A percentile compares a stretch with the other conserved stretches of the same genome.
These are phyloP conservation scores for Fusarium neocosmosporiellum DNA, from an alignment of 2,329 filamentous ascomycete species.

Conservation along the genomic window DNA sequence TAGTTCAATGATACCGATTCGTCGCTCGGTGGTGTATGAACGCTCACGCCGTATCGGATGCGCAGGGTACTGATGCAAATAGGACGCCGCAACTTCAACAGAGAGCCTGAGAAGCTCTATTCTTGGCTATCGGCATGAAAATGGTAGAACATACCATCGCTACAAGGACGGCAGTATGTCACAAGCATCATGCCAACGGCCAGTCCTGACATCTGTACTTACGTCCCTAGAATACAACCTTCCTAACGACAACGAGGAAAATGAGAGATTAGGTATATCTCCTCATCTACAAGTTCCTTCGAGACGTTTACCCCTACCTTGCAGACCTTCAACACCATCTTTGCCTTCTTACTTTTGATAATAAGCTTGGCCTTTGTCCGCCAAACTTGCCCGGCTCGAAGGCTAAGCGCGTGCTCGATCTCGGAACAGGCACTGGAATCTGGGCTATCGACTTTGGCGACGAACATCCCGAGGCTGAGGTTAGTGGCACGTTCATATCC, in stretches of 20 bases:
- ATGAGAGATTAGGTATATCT: neutral
- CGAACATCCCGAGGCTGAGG: conserved; percentile 21
- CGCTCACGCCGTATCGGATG: too few species aligned
- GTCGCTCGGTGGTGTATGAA: neutral
- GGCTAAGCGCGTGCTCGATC: conserved; percentile 35
- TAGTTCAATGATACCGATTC: neutral
- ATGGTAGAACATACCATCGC: neutral
- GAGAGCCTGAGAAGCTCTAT: neutral
- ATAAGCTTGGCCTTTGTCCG: conserved; percentile 34
- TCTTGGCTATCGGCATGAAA: neutral
- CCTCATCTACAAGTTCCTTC: too few species aligned
- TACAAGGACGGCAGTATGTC: neutral
- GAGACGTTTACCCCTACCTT: neutral
- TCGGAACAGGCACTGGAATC: conserved; percentile 26
- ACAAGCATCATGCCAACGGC: too few species aligned
- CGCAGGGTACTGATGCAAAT: neutral
- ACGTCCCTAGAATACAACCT: neutral
- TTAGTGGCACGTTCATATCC: neutral
- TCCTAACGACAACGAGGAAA: neutral
- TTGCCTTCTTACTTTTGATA: conserved; percentile 41
- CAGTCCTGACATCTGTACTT: neutral
- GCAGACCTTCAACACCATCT: conserved; percentile 35
- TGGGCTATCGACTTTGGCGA: conserved; percentile 39
- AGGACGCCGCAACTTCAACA: neutral
- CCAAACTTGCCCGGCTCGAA: conserved; percentile 3